Percentiles rank a stretch among this genome's conserved stretches.
Evolutionary conservation across 352 stramenopile species (phyloP).

Genomic region (Blastocystis hominis): DNA sequence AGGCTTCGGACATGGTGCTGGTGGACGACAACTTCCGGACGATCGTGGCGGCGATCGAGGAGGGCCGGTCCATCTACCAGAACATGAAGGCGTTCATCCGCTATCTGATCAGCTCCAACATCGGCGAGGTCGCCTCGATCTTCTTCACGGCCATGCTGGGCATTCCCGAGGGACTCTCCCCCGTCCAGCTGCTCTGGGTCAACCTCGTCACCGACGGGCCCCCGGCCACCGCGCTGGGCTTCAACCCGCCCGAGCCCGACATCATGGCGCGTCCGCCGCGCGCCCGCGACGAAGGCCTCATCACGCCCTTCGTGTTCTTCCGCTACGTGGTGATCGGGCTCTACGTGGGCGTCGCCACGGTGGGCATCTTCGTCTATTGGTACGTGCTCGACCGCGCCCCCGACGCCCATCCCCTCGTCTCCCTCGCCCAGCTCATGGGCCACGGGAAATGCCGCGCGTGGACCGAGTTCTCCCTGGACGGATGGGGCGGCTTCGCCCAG

Average conservation of each 20-base stretch:
- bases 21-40: conserved; percentile 97
- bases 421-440: conserved; percentile 76
- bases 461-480: conserved; percentile 74
- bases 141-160: conserved; percentile 89
- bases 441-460: conserved; percentile 79
- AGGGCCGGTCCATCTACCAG: conserved; percentile 74
- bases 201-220: conserved; percentile 98
- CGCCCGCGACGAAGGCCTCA: conserved; percentile 86
- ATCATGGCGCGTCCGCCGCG: conserved; percentile 90
- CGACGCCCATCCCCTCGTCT: conserved; percentile 78
- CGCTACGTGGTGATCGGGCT: conserved; percentile 85
- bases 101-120: conserved; percentile 96
- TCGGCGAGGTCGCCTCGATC: conserved; percentile 94
- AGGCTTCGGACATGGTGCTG: conserved; percentile 93
- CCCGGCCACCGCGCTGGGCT: conserved; percentile 89
- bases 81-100: conserved; percentile 98
- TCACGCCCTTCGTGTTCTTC: conserved; percentile 92
- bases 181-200: conserved; percentile 97
- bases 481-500: conserved; percentile 66
- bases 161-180: conserved; percentile 88
- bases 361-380: conserved; percentile 83
- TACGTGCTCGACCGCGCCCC: conserved; percentile 79
- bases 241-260: conserved; percentile 92
- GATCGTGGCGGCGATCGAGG: conserved; percentile 80
- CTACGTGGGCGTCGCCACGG: conserved; percentile 79